These are phyloP conservation scores for Hylodesmum podocarpum DNA, from an alignment of 306 rosid genomes.

Conservation along the genomic window DNA sequence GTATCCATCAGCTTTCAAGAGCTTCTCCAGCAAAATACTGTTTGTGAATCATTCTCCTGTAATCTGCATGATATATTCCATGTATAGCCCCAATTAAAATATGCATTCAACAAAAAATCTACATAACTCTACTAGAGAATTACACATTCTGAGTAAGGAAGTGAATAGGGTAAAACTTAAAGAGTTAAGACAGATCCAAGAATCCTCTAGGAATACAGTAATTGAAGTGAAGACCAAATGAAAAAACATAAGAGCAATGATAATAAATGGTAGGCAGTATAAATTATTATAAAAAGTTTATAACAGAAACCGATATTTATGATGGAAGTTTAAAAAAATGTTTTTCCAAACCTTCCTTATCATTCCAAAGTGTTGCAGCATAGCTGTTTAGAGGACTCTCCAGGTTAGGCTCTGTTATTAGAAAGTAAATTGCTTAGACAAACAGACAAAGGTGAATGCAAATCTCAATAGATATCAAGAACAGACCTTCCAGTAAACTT, in stretches of 20 bases:
- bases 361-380: constrained; percentile 87
- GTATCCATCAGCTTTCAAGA: constrained; percentile 59
- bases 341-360: constrained; percentile 71
- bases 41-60: constrained; percentile 81
- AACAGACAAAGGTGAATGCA: constrained; percentile 8
- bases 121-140: background rate
- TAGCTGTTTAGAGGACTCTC: constrained; percentile 95
- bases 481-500: constrained; percentile 89
- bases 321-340: background rate
- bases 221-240: constrained; percentile 9
- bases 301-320: background rate
- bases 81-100: background rate
- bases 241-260: background rate
- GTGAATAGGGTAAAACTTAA: background rate
- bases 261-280: constrained; percentile 14
- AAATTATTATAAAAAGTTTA: background rate
- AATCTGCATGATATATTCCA: constrained; percentile 52
- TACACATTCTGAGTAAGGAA: background rate
- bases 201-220: background rate
- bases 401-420: constrained; percentile 79
- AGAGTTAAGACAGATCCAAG: background rate
- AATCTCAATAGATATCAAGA: constrained; percentile 18
- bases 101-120: background rate
- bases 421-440: constrained; percentile 43
- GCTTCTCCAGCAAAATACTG: constrained; percentile 81